Conservation (phyloP, 257 asterid genomes). For the Perilla frutescens region DNA sequence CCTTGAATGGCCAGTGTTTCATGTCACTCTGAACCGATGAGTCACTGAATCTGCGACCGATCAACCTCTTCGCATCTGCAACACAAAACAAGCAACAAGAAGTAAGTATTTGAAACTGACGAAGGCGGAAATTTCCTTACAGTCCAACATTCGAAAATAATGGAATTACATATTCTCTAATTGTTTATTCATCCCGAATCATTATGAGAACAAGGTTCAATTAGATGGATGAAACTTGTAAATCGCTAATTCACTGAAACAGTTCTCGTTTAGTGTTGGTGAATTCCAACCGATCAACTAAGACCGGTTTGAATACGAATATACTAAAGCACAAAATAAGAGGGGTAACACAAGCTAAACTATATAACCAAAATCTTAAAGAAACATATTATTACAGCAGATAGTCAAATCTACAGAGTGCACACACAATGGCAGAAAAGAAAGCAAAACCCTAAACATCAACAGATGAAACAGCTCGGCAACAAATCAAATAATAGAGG, state of each 20-base stretch:
- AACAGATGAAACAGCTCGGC: neutral
- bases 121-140: neutral
- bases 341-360: too few relatives aligned
- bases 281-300: too few relatives aligned
- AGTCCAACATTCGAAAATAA: neutral
- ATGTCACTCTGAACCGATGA: constrained; percentile 38
- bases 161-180: too few relatives aligned
- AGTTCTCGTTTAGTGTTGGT: too few relatives aligned
- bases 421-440: neutral
- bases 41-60: constrained; percentile 33
- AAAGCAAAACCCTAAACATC: neutral
- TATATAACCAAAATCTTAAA: too few relatives aligned
- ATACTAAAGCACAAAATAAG: too few relatives aligned
- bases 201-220: too few relatives aligned
- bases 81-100: neutral
- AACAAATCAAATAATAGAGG: neutral
- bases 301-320: too few relatives aligned
- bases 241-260: too few relatives aligned
- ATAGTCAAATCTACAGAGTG: neutral
- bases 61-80: constrained; percentile 41
- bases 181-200: too few relatives aligned
- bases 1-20: constrained; percentile 39
- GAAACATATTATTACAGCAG: neutral
- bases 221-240: too few relatives aligned
- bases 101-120: neutral